Evolutionary conservation across 352 stramenopile genomes (phyloP).

Genomic region (Globisporangium carolinianum): DNA sequence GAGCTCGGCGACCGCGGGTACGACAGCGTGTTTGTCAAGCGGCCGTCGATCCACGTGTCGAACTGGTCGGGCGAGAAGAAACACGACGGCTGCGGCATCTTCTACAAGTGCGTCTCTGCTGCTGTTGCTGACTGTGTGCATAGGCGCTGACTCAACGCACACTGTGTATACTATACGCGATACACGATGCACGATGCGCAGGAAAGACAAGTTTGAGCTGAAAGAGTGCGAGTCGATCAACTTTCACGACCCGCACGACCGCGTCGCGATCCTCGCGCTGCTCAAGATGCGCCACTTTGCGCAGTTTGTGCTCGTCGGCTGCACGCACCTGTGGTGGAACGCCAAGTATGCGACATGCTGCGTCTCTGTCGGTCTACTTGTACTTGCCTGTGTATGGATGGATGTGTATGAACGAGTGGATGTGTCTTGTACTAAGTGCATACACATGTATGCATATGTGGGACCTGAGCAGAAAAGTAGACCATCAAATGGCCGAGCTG

Average conservation of each 20-base stretch:
- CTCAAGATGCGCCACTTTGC: constrained; percentile 80
- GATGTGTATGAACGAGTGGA: neutral
- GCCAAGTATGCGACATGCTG: constrained; percentile 35
- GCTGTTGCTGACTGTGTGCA: neutral
- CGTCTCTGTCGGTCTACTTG: neutral
- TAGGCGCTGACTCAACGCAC: too few relatives aligned
- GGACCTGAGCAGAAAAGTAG: constrained; percentile 50
- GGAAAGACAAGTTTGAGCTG: constrained; percentile 81
- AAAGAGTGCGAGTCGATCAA: constrained; percentile 84
- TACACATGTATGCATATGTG: neutral
- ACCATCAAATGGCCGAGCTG: constrained; percentile 83
- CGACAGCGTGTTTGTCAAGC: constrained; percentile 83
- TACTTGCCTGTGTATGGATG: neutral
- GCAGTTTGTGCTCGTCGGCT: constrained; percentile 75
- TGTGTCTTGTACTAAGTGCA: neutral
- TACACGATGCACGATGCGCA: too few relatives aligned
- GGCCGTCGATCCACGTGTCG: constrained; percentile 76
- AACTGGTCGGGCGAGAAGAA: constrained; percentile 87
- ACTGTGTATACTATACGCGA: too few relatives aligned
- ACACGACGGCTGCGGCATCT: constrained; percentile 83
- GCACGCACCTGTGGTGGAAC: constrained; percentile 86
- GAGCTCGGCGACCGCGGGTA: constrained; percentile 68
- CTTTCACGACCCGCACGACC: constrained; percentile 82
- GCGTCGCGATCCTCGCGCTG: constrained; percentile 77
- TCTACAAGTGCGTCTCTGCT: constrained; percentile 57